Percentiles rank a stretch among this genome's conserved stretches.
Conservation (phyloP, 495 filamentous ascomycete species). For the Apiosordaria backusii region DNA sequence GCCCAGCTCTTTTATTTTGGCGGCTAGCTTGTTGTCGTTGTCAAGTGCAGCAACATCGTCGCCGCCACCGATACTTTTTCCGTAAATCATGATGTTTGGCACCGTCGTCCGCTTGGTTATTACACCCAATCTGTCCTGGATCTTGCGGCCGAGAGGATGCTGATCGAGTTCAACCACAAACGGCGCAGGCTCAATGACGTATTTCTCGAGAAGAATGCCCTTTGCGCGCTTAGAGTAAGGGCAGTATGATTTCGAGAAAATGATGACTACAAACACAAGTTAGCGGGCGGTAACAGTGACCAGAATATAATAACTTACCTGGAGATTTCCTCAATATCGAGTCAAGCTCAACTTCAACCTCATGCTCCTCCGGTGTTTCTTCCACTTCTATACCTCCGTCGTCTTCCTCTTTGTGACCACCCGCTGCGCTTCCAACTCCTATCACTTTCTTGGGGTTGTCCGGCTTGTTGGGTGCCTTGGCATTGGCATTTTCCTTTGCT, state of each 20-base stretch:
- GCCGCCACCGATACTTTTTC: conserved; percentile 83
- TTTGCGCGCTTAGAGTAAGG: conserved; percentile 81
- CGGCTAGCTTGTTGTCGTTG: conserved; percentile 60
- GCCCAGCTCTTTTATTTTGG: conserved; percentile 68
- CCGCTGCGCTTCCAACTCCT: conserved; percentile 56
- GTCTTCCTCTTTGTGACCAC: conserved; percentile 47
- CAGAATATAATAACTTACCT: conserved; percentile 50
- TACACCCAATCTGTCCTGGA: conserved; percentile 66
- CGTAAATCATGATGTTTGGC: conserved; percentile 85
- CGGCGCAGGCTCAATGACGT: conserved; percentile 75
- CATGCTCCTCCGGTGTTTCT: conserved; percentile 55
- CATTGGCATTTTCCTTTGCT: conserved; percentile 53
- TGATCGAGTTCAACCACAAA: conserved; percentile 88
- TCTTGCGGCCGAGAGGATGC: conserved; percentile 64
- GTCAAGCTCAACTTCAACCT: conserved; percentile 62
- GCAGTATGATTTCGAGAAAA: conserved; percentile 95
- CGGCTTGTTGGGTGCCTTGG: conserved; percentile 52
- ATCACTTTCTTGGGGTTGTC: conserved; percentile 46
- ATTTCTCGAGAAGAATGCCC: conserved; percentile 71
- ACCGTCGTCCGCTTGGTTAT: conserved; percentile 82
- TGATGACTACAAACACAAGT: conserved; percentile 61
- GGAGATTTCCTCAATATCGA: conserved; percentile 75
- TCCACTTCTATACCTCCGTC: conserved; percentile 38
- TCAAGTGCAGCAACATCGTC: conserved; percentile 80
- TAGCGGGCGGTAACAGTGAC: conserved; percentile 19